Evolutionary conservation across 768 basidiomycete species (phyloP), one percentile per base, ranked within the genome.

Genomic region (Naematelia aurantialba): DNA sequence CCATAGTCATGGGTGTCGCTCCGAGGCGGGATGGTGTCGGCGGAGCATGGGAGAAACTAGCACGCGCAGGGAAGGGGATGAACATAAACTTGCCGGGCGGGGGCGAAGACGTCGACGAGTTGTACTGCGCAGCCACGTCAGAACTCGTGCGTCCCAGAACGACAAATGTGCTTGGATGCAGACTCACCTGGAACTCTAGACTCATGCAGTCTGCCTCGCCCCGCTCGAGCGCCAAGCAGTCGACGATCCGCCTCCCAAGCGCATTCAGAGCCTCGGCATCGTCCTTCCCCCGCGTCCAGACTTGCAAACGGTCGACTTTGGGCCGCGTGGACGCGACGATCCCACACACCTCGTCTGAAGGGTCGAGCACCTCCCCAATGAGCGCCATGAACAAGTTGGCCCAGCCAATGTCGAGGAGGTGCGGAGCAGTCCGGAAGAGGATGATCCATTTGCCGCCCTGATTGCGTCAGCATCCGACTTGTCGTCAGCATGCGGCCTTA

Each of bases 391-490:
- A 85, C 19, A 94, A 81, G 85, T 89, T 91, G 48, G 82, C 82
- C 91, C 92, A 96, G 76, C 87, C 89, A 34, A 88, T 82, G 80
- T 96, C 91, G 51, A 94, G 79, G 0, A 67, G 59, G 48, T 78
- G 77, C 2, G 89, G 85, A 64, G 87, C 88, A 68, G 87, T 86
- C 80, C 88, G 87, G 87, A 94, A 90, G 69, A 90, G 90, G 58
- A 97, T 77, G 19, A 92, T 90, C 92, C 92, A 96, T 79, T 92
- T 93, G 31, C 92, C 92, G 19, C 92, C 92, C 66, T 73, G 54
- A 31, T 4, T 5, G 46, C 49, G 4, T 21, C 26, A 31, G 49
- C 45, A 19, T 30, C 24, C 8, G 50, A 14, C 22, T 22, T 52
- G 42, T 11, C 8, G 12, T n/a, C n/a, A 22, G 45, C 10, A 5